Percentiles rank a stretch among this genome's conserved stretches.
phyloP scores from a whole-genome alignment of 495 filamentous ascomycete genomes.

The Physcia stellaris region DNA sequence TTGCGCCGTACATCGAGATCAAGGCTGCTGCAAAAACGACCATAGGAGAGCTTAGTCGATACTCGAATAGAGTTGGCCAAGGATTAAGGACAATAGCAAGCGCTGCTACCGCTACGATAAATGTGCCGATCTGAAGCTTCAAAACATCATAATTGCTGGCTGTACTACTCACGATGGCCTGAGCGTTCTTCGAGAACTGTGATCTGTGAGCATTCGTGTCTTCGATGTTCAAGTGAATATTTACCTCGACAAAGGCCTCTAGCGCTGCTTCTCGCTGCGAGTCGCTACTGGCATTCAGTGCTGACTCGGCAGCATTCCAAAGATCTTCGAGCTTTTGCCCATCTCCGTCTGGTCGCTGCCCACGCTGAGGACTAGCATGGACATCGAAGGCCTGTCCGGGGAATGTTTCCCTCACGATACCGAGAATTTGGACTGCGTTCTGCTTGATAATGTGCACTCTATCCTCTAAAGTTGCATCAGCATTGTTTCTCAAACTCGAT shows the following conservation, averaged over 20 bases:
- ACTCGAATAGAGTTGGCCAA: conserved; percentile 1
- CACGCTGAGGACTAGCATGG: no score
- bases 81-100: conserved; percentile 11
- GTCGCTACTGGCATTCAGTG: no score
- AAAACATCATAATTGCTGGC: conserved; percentile 80
- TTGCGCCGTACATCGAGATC: conserved; percentile 50
- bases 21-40: conserved; percentile 11
- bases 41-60: not conserved
- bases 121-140: conserved; percentile 41
- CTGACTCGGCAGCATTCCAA: no score
- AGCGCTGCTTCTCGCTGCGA: no score
- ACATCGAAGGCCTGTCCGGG: no score
- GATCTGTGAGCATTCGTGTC: conserved; percentile 15
- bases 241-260: no score
- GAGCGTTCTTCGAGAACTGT: conserved; percentile 54
- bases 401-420: conserved; percentile 58
- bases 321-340: not conserved
- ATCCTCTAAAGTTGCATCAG: conserved; percentile 32
- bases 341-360: no score
- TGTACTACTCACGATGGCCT: conserved; percentile 66
- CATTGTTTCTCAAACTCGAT: not conserved
- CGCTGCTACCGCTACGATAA: conserved; percentile 30
- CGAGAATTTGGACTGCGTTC: conserved; percentile 69
- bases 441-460: conserved; percentile 50
- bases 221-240: no score